Evolutionary conservation across 1,284 basidiomycete species (phyloP), one percentile per base, ranked within the genome.

Genomic region (Sanghuangporus sanghuang): DNA sequence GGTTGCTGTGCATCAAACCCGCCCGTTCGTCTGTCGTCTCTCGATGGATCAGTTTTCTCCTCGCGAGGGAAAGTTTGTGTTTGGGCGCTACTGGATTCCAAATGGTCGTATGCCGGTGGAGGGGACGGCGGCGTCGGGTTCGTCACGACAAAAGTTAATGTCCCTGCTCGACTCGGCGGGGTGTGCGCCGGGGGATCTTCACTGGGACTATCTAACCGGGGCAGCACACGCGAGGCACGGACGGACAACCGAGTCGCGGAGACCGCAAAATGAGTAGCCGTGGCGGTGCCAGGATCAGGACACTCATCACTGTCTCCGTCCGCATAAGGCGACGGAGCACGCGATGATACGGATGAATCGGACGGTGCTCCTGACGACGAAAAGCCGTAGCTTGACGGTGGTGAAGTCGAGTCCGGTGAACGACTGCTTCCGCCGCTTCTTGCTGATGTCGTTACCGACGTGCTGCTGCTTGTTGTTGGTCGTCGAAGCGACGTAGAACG

Each of bases 381-480:
- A 38, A 71, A 74, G 50, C 74, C 67, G 54, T 71, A 70, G 18
- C 70, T 71, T 18, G 72, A 70, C 21, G 61, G 55, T 18, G 61
- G 61, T 23, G 55, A 57, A 12, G 16, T 44, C 18, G 58, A 49
- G 32, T 49, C 35, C n/a, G 40, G 40, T 9, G 48, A 50, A 32
- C 46, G 23, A 27, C 18, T 73, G 68, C 4, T 72, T 71, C 1
- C 76, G 74, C 11, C 76, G 79, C 35, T 78, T 77, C 32, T 76
- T 77, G 36, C 75, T 71, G 35, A 85, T 78, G 27, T 85, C 79
- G 18, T 78, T 74, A 49, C 85, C 80, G 35, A 91, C 84, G 6
- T 42, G 27, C 27, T 46, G 8, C 79, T 79, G 35, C 85, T 80
- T 68, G 87, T 87, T 0, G 88, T 88, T 11, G 82, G 82, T 27